Base-by-base conservation (phyloP, 108 stramenopile genomes). In the Cyclotella cryptica region DNA sequence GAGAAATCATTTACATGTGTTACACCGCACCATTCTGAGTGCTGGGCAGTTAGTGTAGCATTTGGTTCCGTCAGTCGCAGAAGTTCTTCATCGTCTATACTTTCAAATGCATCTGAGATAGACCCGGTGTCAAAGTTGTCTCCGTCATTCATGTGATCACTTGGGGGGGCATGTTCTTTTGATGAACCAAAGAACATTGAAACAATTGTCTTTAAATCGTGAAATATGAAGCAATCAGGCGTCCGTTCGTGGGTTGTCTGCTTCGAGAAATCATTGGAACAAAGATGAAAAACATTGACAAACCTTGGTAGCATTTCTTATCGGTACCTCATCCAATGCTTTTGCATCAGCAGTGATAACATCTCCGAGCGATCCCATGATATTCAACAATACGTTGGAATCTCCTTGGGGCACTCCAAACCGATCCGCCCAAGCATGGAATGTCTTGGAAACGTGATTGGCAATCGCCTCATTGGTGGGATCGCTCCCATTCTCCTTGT, bases 361-460 rank as follows among this genome's bases (percentile, higher is more conserved):
- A 40, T 64, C 72, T 13, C 67, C 64, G 29, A 88, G 47, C 14
- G 72, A 85, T 26, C 84, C 81, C 43, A 82, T 45, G 24, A 79
- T 55, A 58, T 69, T 86, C 74, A 88, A 72, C 43, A 75, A 64
- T 30, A 88, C 85, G 43, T 79, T 69, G n/a, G 77, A 67, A 67
- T 88, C 88, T 10, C 88, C 88, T 4, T 64, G 66, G 4, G 86
- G 77, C 74, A 88, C 63, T 11, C 77, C 83, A 40, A 86, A 75
- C 42, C 84, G 72, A 17, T 72, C 75, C 30, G 75, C 80, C 85
- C 85, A 86, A 9, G 44, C 12, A 49, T 52, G 47, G 22, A 88
- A 75, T 42, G 85, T 69, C 39, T 78, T 67, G 26, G 72, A 72
- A n/a, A 80, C 83, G 43, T 84, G 75, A 47, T 72, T 69, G 18